A percentile compares a stretch with the other conserved stretches of the same genome.
These are phyloP conservation scores for Suillus spraguei DNA, from an alignment of 768 basidiomycete genomes.

Conservation along the genomic window DNA sequence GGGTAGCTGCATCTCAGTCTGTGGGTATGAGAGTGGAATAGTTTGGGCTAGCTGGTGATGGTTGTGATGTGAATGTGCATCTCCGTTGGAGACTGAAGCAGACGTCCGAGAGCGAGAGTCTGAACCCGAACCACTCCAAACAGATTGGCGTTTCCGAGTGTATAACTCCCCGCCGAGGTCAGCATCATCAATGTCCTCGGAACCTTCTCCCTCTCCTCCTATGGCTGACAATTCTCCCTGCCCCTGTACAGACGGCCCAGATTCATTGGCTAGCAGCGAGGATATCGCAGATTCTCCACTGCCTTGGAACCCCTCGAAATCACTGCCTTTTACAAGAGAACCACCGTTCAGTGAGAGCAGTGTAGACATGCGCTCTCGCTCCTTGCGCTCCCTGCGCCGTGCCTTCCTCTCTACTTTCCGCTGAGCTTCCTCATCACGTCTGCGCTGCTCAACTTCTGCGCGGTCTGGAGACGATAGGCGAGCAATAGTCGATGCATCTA, in stretches of 20 bases:
- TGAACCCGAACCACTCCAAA: constrained; percentile 45
- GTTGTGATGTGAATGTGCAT: constrained; percentile 24
- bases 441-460: constrained; percentile 31
- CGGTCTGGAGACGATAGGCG: constrained; percentile 48
- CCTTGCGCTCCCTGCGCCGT: constrained; percentile 47
- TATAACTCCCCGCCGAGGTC: constrained; percentile 66
- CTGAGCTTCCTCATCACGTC: constrained; percentile 41
- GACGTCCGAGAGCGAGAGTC: constrained; percentile 67
- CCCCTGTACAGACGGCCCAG: constrained; percentile 30
- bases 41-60: constrained; percentile 30
- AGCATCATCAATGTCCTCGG: constrained; percentile 48
- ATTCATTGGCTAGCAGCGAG: constrained; percentile 19
- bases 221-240: constrained; percentile 11
- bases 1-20: constrained; percentile 31
- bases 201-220: constrained; percentile 14
- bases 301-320: constrained; percentile 72
- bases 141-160: constrained; percentile 36
- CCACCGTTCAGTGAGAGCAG: constrained; percentile 37
- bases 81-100: constrained; percentile 41
- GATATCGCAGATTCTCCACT: constrained; percentile 32
- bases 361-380: constrained; percentile 37
- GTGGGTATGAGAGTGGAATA: constrained; percentile 26
- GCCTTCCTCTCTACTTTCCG: constrained; percentile 51
- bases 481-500: constrained; percentile 60
- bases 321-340: constrained; percentile 30